Evolutionary conservation across 176 grass and related monocot genomes (phyloP).

Genomic region (Zea mays): DNA sequence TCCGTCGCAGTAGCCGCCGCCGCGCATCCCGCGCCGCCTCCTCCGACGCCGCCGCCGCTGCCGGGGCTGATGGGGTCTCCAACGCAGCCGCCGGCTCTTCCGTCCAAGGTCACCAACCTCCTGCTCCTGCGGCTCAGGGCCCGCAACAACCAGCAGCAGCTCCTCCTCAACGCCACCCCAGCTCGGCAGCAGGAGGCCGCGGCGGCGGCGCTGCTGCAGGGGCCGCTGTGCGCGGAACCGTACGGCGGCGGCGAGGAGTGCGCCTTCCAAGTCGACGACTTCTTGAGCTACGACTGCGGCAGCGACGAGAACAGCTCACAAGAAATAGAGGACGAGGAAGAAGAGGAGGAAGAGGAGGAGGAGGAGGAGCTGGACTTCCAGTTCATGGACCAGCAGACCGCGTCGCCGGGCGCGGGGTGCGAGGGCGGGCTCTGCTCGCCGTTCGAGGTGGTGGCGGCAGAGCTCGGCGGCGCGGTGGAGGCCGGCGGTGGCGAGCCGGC

Average conservation of each 20-base stretch:
- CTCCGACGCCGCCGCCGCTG: background rate
- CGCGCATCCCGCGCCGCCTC: background rate
- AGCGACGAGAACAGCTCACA: constrained; percentile 12
- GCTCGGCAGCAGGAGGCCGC: background rate
- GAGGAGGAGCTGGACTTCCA: constrained; percentile 53
- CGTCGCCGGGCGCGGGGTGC: constrained; percentile 9
- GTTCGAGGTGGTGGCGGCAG: constrained; percentile 51
- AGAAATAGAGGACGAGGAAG: constrained; percentile 33
- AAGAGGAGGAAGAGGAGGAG: background rate
- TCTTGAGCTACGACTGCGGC: constrained; percentile 49
- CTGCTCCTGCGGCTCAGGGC: constrained; percentile 34
- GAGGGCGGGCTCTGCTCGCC: constrained; percentile 52
- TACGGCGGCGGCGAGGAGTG: constrained; percentile 29
- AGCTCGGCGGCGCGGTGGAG: constrained; percentile 31
- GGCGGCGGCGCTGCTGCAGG: background rate
- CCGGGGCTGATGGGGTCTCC: background rate
- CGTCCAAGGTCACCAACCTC: constrained; percentile 52
- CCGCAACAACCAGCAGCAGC: constrained; percentile 34
- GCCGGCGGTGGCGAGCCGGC: constrained; percentile 14
- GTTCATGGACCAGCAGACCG: constrained; percentile 56
- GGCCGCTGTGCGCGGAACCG: background rate
- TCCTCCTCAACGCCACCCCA: background rate
- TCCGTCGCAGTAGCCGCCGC: constrained; percentile 10
- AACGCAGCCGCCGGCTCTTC: constrained; percentile 29
- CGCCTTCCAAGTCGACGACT: constrained; percentile 56